Conservation (phyloP, 139 green algal species). For the Tetradesmus lagerheimii region DNA sequence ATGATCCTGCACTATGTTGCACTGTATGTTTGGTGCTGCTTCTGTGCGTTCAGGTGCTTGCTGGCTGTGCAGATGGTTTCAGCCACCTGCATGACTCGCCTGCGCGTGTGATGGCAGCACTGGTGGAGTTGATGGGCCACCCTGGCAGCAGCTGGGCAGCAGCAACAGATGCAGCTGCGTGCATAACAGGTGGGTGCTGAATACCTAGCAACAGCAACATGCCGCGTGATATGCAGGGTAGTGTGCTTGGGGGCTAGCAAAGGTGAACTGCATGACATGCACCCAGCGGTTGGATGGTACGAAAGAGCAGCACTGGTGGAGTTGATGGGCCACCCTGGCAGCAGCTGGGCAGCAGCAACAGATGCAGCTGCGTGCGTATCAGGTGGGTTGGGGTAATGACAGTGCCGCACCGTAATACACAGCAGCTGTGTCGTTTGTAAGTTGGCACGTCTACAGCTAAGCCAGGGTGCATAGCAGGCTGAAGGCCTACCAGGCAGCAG, state of each 20-base stretch:
- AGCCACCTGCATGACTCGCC: not conserved
- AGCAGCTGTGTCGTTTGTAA: too few species aligned
- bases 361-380: conserved; percentile 17
- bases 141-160: conserved; percentile 18
- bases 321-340: not conserved
- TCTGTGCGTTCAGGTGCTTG: not conserved
- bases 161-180: conserved; percentile 20
- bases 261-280: not conserved
- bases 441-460: too few species aligned
- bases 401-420: too few species aligned
- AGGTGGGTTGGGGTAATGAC: not conserved
- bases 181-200: conserved; percentile 20
- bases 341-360: conserved; percentile 16
- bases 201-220: not conserved
- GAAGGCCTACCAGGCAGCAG: too few species aligned
- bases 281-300: too few species aligned
- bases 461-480: too few species aligned
- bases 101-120: not conserved
- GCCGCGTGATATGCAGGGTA: not conserved
- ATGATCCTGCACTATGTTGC: too few species aligned
- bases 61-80: not conserved
- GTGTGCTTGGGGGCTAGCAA: not conserved
- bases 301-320: not conserved
- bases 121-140: conserved; percentile 8
- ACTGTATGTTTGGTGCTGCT: not conserved